These are phyloP conservation scores for Allium sativum DNA, from an alignment of 106 monocot genomes.

Conservation along the genomic window DNA sequence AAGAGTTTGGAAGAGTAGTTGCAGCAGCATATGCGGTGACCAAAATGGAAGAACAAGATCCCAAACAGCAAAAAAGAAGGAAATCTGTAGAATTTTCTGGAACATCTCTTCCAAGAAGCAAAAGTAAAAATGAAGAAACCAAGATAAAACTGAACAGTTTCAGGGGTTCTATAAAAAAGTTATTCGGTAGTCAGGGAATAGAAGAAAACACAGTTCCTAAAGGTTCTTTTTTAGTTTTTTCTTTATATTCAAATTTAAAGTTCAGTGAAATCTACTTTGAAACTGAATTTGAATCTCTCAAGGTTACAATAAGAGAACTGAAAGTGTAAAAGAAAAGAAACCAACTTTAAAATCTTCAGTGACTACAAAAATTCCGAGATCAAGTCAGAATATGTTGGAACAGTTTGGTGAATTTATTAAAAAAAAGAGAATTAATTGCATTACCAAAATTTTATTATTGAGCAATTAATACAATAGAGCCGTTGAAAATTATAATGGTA, in stretches of 20 bases:
- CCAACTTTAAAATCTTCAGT: slow-evolving; percentile 1
- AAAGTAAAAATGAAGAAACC: slow-evolving; percentile 15
- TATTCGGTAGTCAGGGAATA: slow-evolving; percentile 11
- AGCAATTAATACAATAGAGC: too few species aligned
- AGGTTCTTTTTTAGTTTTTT: slow-evolving; percentile 3
- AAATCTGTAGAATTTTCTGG: neutral
- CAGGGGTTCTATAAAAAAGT: slow-evolving; percentile 9
- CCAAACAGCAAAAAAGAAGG: neutral
- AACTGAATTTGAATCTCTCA: too few species aligned
- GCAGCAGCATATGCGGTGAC: slow-evolving; percentile 22
- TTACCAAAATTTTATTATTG: too few species aligned
- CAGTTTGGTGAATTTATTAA: too few species aligned
- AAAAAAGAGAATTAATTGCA: too few species aligned
- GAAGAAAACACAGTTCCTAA: slow-evolving; percentile 2
- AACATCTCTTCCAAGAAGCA: slow-evolving; percentile 2
- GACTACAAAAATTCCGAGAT: neutral
- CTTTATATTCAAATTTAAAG: too few species aligned
- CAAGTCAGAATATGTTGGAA: slow-evolving; percentile 1
- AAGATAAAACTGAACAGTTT: slow-evolving; percentile 9
- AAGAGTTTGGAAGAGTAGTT: slow-evolving; percentile 12
- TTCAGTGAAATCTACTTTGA: too few species aligned
- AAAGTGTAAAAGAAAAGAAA: slow-evolving; percentile 10
- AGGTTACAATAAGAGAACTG: neutral
- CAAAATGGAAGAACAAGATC: slow-evolving; percentile 7
- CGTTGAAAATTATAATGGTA: too few species aligned